A percentile compares a stretch with the other conserved stretches of the same genome.
Conservation (phyloP, 306 rosid genomes). For the Rosa rugosa region DNA sequence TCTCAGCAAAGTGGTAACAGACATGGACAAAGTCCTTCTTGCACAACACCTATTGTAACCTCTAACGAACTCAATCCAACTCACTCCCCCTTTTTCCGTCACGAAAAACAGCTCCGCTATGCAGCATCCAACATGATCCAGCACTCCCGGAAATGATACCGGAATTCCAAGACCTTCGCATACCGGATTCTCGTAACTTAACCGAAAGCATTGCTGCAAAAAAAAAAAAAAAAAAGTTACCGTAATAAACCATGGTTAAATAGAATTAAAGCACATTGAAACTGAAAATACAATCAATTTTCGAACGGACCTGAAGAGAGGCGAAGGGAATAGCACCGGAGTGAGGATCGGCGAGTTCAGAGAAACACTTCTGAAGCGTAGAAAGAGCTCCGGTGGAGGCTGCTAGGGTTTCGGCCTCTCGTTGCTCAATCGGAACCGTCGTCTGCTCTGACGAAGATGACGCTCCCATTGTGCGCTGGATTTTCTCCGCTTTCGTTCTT, state of each 20-base stretch:
- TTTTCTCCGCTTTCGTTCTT: constrained; percentile 9
- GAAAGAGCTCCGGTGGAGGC: constrained; percentile 81
- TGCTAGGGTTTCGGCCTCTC: constrained; percentile 61
- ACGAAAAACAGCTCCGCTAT: constrained; percentile 58
- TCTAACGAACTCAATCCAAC: constrained; percentile 70
- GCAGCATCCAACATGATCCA: constrained; percentile 64
- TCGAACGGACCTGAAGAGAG: constrained; percentile 43
- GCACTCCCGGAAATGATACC: constrained; percentile 42
- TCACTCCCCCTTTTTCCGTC: constrained; percentile 51
- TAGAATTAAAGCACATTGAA: too few species aligned
- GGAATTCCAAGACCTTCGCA: constrained; percentile 31
- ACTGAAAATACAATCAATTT: neutral
- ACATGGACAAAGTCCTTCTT: constrained; percentile 56
- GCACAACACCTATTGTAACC: constrained; percentile 78
- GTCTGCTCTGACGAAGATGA: constrained; percentile 59
- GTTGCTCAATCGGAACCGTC: constrained; percentile 49
- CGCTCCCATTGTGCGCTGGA: constrained; percentile 60
- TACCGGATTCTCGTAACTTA: constrained; percentile 36
- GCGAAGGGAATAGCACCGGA: constrained; percentile 46
- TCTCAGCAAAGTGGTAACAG: constrained; percentile 50
- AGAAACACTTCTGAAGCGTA: constrained; percentile 64
- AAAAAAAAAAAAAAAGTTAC: neutral
- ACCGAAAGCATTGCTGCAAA: constrained; percentile 65
- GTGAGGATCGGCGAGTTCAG: constrained; percentile 58
- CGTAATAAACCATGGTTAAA: neutral